These are phyloP conservation scores for Teunomyces lycoperdinae DNA, from an alignment of 805 yeast genomes.

Conservation along the genomic window DNA sequence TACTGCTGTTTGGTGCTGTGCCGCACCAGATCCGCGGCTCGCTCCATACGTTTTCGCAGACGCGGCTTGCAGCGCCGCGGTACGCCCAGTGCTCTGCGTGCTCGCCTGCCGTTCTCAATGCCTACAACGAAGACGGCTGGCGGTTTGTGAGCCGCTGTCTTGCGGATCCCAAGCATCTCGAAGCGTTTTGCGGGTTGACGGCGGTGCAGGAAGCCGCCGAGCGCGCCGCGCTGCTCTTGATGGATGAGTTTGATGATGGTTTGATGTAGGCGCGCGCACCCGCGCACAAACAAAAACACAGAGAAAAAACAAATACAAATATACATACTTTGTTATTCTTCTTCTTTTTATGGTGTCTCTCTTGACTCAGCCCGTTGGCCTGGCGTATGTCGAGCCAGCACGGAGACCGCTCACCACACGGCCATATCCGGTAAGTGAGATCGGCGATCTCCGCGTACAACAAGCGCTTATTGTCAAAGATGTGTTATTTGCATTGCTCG, in stretches of 20 bases:
- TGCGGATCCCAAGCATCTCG: slow-evolving; percentile 63
- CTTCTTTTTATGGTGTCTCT: slow-evolving; percentile 12
- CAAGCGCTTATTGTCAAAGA: slow-evolving; percentile 75
- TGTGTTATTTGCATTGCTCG: slow-evolving; percentile 61
- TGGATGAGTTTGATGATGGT: slow-evolving; percentile 35
- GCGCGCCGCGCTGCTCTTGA: slow-evolving; percentile 32
- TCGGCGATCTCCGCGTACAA: slow-evolving; percentile 53
- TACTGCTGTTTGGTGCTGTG: slow-evolving; percentile 55
- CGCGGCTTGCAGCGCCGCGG: slow-evolving; percentile 67
- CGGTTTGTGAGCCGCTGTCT: slow-evolving; percentile 73
- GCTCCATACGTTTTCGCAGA: slow-evolving; percentile 58
- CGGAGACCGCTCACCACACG: slow-evolving; percentile 21
- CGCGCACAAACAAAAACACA: neutral
- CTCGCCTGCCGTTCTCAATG: slow-evolving; percentile 54
- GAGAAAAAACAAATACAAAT: neutral
- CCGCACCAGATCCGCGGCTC: slow-evolving; percentile 95
- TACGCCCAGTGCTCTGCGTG: slow-evolving; percentile 88
- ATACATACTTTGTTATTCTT: slow-evolving; percentile 5
- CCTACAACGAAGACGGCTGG: slow-evolving; percentile 64
- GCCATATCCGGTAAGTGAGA: slow-evolving; percentile 46
- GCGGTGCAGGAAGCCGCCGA: slow-evolving; percentile 74
- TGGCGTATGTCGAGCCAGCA: neutral
- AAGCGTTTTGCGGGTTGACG: slow-evolving; percentile 74
- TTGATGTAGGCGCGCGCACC: slow-evolving; percentile 15
- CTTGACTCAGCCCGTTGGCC: slow-evolving; percentile 2